Conservation (phyloP, 352 stramenopile species). For the Globisporangium sylvaticum region DNA sequence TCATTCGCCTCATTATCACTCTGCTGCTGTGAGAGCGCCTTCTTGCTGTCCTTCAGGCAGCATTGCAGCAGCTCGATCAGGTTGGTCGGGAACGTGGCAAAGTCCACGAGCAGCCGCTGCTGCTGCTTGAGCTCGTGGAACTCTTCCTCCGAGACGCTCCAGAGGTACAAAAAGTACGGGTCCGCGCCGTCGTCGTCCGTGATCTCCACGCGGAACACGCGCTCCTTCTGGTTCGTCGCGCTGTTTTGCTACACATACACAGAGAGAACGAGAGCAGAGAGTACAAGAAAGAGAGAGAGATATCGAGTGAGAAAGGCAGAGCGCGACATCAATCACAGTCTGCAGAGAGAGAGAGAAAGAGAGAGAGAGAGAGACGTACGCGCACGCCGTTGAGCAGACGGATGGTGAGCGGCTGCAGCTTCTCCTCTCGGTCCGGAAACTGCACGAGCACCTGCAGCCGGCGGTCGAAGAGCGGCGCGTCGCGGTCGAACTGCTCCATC, state of each 20-base stretch:
- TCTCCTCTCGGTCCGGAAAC: slow-evolving; percentile 76
- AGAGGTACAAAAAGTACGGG: slow-evolving; percentile 90
- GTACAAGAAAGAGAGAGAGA: not conserved
- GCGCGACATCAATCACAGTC: not conserved
- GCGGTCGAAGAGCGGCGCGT: slow-evolving; percentile 78
- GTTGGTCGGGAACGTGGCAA: slow-evolving; percentile 87
- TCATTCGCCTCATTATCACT: slow-evolving; percentile 6
- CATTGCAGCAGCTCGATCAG: slow-evolving; percentile 91
- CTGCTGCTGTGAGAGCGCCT: slow-evolving; percentile 18
- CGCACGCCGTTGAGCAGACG: slow-evolving; percentile 70
- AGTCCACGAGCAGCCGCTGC: slow-evolving; percentile 92
- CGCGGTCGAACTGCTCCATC: slow-evolving; percentile 82
- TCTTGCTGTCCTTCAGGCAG: slow-evolving; percentile 78
- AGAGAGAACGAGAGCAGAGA: too few species aligned
- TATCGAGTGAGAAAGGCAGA: not conserved
- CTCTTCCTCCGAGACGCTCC: slow-evolving; percentile 93
- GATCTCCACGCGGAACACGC: slow-evolving; percentile 91
- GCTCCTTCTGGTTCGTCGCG: slow-evolving; percentile 79
- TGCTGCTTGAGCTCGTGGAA: slow-evolving; percentile 94
- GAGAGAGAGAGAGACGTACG: slow-evolving; percentile 31
- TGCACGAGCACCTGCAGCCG: slow-evolving; percentile 83
- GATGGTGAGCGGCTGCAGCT: slow-evolving; percentile 68
- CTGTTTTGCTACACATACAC: slow-evolving; percentile 48
- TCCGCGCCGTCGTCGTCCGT: slow-evolving; percentile 90
- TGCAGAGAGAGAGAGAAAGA: not conserved